Conservation (phyloP, 768 basidiomycete genomes). For the Daedaleopsis sinensis region DNA sequence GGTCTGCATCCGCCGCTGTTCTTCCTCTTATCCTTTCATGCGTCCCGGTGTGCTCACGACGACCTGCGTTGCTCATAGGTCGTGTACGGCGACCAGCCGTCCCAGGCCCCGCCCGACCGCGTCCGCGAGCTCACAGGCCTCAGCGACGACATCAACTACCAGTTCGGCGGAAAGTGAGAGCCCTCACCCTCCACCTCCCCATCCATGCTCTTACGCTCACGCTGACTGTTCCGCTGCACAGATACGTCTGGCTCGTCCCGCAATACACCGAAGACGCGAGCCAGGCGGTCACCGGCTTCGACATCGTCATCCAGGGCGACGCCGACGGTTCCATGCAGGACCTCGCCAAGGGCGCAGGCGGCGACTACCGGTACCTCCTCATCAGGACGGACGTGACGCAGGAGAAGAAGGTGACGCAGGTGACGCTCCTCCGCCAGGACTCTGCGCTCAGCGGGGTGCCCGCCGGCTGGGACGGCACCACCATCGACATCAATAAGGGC, state of each 20-base stretch:
- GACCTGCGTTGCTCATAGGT: background rate
- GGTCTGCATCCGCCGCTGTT: background rate
- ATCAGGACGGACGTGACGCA: background rate
- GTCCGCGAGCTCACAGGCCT: background rate
- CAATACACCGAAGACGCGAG: too few relatives aligned
- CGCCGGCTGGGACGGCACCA: background rate
- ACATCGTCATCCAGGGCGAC: background rate
- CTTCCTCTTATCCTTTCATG: too few relatives aligned
- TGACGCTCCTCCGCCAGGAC: background rate
- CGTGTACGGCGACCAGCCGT: background rate
- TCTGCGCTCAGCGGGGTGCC: background rate
- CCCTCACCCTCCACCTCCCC: too few relatives aligned
- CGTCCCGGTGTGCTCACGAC: background rate
- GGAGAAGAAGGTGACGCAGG: background rate
- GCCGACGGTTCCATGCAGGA: background rate
- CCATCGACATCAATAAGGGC: background rate
- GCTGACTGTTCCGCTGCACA: too few relatives aligned
- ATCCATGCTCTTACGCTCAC: too few relatives aligned
- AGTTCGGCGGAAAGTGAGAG: too few relatives aligned
- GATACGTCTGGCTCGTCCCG: too few relatives aligned
- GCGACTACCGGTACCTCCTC: background rate
- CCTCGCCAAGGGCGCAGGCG: background rate
- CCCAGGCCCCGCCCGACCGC: background rate
- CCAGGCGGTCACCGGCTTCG: too few relatives aligned
- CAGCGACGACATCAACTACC: too few relatives aligned